Percentiles rank a stretch among this genome's conserved stretches.
These are phyloP conservation scores for Halenospora varia DNA, from an alignment of 495 filamentous ascomycete genomes.

Conservation along the genomic window DNA sequence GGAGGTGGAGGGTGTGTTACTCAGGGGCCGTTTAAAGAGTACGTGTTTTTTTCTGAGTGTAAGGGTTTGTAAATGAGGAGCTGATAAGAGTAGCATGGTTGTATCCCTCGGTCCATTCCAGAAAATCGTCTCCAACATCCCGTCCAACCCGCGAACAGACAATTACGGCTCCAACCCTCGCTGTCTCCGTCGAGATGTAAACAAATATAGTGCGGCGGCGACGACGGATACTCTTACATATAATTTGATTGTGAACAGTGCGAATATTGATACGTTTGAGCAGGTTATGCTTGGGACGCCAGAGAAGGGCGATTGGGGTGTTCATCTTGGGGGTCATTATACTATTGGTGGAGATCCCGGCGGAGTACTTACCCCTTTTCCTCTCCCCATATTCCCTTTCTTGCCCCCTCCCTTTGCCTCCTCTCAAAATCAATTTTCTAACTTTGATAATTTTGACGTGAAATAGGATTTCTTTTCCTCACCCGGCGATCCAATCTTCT, in stretches of 20 bases:
- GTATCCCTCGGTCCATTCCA: neutral
- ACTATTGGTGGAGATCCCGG: conserved; percentile 59
- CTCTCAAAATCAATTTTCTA: neutral
- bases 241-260: neutral
- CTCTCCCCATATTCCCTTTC: neutral
- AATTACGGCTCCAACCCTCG: conserved; percentile 47
- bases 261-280: neutral
- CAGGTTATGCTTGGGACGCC: conserved; percentile 23
- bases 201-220: conserved; percentile 21
- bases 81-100: neutral
- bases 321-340: conserved; percentile 63
- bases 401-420: neutral
- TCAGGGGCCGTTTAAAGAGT: conserved; percentile 52
- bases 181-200: conserved; percentile 63
- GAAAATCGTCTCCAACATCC: neutral
- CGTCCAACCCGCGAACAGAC: neutral
- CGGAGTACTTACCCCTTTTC: conserved; percentile 14
- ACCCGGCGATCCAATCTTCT: conserved; percentile 56
- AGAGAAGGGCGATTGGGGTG: conserved; percentile 42
- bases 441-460: neutral
- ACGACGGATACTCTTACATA: neutral
- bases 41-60: conserved; percentile 10
- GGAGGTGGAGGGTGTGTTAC: conserved; percentile 63
- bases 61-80: neutral
- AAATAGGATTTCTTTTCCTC: neutral